Conservation (phyloP, 2,329 filamentous ascomycete species). For the Colletotrichum filicis region DNA sequence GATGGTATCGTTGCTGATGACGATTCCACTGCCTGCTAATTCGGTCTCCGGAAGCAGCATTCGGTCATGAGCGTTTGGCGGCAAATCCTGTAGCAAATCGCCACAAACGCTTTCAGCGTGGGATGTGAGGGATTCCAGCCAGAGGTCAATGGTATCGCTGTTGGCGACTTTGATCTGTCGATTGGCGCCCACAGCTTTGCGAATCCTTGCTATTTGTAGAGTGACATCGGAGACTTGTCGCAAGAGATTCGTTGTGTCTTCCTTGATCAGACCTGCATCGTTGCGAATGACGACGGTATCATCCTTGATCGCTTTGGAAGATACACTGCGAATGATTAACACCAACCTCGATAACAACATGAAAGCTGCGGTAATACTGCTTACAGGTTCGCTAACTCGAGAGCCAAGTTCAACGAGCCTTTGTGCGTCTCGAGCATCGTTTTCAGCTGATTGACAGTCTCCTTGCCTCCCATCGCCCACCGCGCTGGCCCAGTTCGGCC, state of each 20-base stretch:
- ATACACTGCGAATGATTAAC: neutral
- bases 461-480: neutral
- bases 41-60: neutral
- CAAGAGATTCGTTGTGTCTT: conserved; percentile 18
- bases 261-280: conserved; percentile 19
- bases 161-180: neutral
- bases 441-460: neutral
- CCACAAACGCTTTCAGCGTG: neutral
- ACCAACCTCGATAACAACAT: neutral
- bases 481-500: neutral
- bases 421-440: neutral
- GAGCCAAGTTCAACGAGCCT: conserved; percentile 26
- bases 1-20: neutral
- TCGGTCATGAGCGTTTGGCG: neutral
- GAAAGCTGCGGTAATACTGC: neutral
- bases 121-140: neutral
- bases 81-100: neutral
- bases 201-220: neutral
- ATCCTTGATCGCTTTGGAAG: conserved; percentile 25
- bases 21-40: neutral
- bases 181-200: neutral
- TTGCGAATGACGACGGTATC: conserved; percentile 9
- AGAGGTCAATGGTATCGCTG: neutral
- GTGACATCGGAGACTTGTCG: neutral
- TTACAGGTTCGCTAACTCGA: conserved; percentile 35